These are phyloP conservation scores for Epipyxis sp. DNA, from an alignment of 108 stramenopile species.

Conservation along the genomic window DNA sequence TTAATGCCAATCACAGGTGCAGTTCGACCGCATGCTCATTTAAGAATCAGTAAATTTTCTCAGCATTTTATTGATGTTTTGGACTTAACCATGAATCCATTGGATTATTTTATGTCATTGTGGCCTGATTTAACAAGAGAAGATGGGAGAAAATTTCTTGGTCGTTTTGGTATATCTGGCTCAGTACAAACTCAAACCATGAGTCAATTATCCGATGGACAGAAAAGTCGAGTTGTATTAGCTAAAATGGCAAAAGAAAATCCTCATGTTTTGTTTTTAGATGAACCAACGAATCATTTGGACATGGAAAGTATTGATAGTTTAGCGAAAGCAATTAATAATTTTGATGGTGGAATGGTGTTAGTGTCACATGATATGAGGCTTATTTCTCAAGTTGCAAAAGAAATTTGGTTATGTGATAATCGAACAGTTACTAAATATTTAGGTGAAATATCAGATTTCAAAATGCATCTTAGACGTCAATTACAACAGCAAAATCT, in stretches of 20 bases:
- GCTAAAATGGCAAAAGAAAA: slow-evolving; percentile 89
- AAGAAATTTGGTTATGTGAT: slow-evolving; percentile 95
- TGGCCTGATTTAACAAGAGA: slow-evolving; percentile 30
- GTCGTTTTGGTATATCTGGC: slow-evolving; percentile 91
- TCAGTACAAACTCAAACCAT: slow-evolving; percentile 63
- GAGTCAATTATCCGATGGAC: slow-evolving; percentile 80
- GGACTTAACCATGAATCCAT: slow-evolving; percentile 84
- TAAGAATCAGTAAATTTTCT: slow-evolving; percentile 87
- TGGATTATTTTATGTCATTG: slow-evolving; percentile 66
- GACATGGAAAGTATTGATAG: slow-evolving; percentile 91
- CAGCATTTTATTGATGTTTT: slow-evolving; percentile 98
- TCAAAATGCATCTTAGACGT: slow-evolving; percentile 57
- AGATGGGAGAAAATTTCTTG: slow-evolving; percentile 59
- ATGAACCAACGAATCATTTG: slow-evolving; percentile 87
- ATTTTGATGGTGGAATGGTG: slow-evolving; percentile 94
- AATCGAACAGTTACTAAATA: slow-evolving; percentile 76
- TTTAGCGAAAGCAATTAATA: slow-evolving; percentile 87
- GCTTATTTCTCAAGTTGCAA: slow-evolving; percentile 91
- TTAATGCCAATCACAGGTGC: slow-evolving; percentile 81
- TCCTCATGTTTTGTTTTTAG: slow-evolving; percentile 93
- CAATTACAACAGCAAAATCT: background rate
- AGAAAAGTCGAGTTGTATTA: slow-evolving; percentile 94
- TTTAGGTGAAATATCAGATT: slow-evolving; percentile 86
- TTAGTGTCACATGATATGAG: slow-evolving; percentile 98
- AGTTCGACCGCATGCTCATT: slow-evolving; percentile 83